These are phyloP conservation scores for Euclidium syriacum DNA, from an alignment of 345 rosid species.

Conservation along the genomic window DNA sequence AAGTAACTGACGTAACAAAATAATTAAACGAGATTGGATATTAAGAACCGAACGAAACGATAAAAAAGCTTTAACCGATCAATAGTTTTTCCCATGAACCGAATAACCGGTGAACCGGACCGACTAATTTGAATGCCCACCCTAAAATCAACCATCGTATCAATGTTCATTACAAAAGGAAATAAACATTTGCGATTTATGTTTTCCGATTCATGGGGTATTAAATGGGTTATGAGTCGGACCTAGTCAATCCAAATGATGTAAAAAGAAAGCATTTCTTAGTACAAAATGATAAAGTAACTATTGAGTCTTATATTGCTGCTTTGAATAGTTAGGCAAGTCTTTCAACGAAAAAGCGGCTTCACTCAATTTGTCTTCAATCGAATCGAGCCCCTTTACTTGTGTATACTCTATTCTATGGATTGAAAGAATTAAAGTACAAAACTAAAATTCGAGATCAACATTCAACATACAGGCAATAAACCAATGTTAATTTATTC, in stretches of 20 bases:
- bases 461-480: neutral
- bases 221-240: no score
- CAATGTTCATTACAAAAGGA: neutral
- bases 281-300: neutral
- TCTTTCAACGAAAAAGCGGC: conserved; percentile 7
- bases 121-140: no score
- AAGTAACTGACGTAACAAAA: no score
- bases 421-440: neutral
- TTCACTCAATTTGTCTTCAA: neutral
- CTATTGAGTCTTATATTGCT: conserved; percentile 17
- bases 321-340: conserved; percentile 22
- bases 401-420: neutral
- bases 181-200: no score
- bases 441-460: neutral
- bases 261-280: neutral
- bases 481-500: neutral
- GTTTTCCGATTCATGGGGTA: no score
- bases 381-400: neutral
- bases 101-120: no score
- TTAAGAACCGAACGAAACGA: no score
- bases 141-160: neutral
- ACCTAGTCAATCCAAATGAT: no score
- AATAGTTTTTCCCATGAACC: no score
- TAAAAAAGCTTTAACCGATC: no score
- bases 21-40: no score